Conservation (phyloP, 306 rosid species). For the Malus domestica region DNA sequence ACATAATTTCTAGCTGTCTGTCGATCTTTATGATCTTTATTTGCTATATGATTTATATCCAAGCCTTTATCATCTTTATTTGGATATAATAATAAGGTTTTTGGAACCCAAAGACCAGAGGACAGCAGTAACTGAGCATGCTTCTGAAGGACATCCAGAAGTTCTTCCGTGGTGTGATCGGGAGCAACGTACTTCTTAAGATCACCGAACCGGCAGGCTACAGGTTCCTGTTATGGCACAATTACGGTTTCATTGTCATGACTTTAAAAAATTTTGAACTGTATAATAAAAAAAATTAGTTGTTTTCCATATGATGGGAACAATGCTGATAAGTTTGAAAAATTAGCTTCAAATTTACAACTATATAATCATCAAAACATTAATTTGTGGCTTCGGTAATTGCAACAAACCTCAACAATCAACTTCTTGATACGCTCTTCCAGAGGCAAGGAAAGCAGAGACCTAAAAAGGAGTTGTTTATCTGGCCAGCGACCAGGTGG, state of each 20-base stretch:
- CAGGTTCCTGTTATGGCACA: conserved; percentile 46
- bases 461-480: conserved; percentile 33
- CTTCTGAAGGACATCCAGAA: conserved; percentile 51
- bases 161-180: conserved; percentile 46
- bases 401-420: conserved; percentile 63
- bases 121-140: conserved; percentile 41
- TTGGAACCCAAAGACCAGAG: conserved; percentile 76
- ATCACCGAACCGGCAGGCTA: conserved; percentile 53
- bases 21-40: conserved; percentile 14
- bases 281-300: background rate
- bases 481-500: background rate
- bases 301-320: background rate
- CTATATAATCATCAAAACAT: background rate
- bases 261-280: background rate
- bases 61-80: background rate
- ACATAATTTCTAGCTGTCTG: conserved; percentile 45
- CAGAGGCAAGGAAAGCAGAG: conserved; percentile 54
- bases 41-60: background rate
- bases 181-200: conserved; percentile 77
- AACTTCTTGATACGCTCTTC: conserved; percentile 73
- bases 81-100: conserved; percentile 39
- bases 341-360: background rate
- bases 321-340: background rate
- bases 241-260: background rate
- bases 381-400: background rate